Base-by-base conservation (phyloP, 1,139 yeast species). In the Tardiomyces digboiensis region DNA sequence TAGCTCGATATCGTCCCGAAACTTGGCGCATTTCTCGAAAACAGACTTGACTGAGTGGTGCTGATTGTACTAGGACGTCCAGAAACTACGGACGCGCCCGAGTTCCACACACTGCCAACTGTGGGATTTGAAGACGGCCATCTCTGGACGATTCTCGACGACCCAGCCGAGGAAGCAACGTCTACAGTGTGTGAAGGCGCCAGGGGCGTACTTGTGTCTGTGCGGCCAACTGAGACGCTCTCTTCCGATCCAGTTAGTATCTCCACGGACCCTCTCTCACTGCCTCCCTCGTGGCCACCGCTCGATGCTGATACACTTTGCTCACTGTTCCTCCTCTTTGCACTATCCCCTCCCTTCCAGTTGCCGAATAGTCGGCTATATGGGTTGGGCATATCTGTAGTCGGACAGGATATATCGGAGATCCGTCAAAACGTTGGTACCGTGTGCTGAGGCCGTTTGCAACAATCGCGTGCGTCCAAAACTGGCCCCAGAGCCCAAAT, bases 11-110 rank as follows among this genome's bases (percentile, higher is more conserved):
- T 26, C 33, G 33, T 26, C 5, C 33, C 33, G 14, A 26, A 26
- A 16, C 48, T 48, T 16, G 51, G 42, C 8, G 59, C 57, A 14
- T 46, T 46, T 6, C 57, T 40, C 19, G 59, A 55, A 37, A 55
- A 55, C 22, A 55, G 38, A 20, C 56, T 52, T 13, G 56, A 52
- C 43, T 53, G 57, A 36, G 37, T 39, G 2, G 45, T 26, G 23
- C 46, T 44, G 14, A 37, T 22, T 6, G 36, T 19, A 14, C 39
- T 39, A 3, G 46, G 38, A 23, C 33, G 16, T 8, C 37, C 18
- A 3, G 46, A 39, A n/a, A 38, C 21, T 13, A 42, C 20, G 7
- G 41, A 38, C 14, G 36, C 39, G 4, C 22, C 37, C 12, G 40
- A 40, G 3, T 38, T 10, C 22, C 37, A 38, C 12, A 19, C 37